Evolutionary conservation across 352 stramenopile species (phyloP).

Genomic region (Phytophthora citricola): DNA sequence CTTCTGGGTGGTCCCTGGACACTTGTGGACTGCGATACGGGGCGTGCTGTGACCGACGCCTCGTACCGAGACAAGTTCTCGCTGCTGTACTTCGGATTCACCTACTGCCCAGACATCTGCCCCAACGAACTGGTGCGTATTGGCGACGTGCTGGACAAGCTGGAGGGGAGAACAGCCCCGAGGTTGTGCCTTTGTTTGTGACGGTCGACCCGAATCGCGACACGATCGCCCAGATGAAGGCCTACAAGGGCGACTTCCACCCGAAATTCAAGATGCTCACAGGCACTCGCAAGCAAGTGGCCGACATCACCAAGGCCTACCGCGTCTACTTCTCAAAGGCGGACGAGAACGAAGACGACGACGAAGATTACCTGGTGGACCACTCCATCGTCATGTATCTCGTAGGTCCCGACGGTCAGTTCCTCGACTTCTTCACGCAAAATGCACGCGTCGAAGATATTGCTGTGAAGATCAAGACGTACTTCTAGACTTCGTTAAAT

Average conservation of each 20-base stretch:
- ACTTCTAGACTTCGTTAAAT: slow-evolving; percentile 9
- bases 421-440: slow-evolving; percentile 99
- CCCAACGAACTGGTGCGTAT: slow-evolving; percentile 99
- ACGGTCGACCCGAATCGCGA: slow-evolving; percentile 98
- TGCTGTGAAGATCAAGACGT: slow-evolving; percentile 90
- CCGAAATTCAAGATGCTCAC: slow-evolving; percentile 88
- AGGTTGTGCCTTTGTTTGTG: slow-evolving; percentile 95
- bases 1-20: slow-evolving; percentile 92
- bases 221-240: slow-evolving; percentile 94
- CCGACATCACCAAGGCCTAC: slow-evolving; percentile 97
- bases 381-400: slow-evolving; percentile 99
- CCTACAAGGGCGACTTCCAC: slow-evolving; percentile 94
- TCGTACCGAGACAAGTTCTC: slow-evolving; percentile 93
- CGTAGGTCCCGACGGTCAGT: slow-evolving; percentile 94
- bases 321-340: slow-evolving; percentile 98
- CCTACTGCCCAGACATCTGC: slow-evolving; percentile 99
- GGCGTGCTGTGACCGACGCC: slow-evolving; percentile 87
- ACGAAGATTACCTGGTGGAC: slow-evolving; percentile 99
- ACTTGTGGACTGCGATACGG: slow-evolving; percentile 89
- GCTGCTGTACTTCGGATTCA: slow-evolving; percentile 99
- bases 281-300: slow-evolving; percentile 94
- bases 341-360: slow-evolving; percentile 92
- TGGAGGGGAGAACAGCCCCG: slow-evolving; percentile 65
- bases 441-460: slow-evolving; percentile 94
- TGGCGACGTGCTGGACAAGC: slow-evolving; percentile 92